A percentile compares a stretch with the other conserved stretches of the same genome.
Evolutionary conservation across 176 grass and related monocot species (phyloP).

Genomic region (Cenchrus fungigraminus): DNA sequence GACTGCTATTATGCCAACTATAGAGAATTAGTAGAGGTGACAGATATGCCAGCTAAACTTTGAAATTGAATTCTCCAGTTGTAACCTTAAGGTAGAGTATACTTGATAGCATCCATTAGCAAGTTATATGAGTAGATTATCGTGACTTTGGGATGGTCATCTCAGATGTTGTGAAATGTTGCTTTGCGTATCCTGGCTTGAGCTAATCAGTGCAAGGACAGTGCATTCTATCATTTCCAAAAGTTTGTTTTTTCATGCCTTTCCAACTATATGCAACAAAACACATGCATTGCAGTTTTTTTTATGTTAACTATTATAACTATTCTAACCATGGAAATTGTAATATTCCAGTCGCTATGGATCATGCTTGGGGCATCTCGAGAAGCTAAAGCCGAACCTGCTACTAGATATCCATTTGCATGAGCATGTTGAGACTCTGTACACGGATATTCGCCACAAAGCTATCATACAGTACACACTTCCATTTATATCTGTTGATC

Average conservation of each 20-base stretch:
- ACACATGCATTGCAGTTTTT: neutral
- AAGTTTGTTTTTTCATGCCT: neutral
- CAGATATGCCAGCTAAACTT: neutral
- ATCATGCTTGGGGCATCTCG: constrained; percentile 72
- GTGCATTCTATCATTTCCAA: neutral
- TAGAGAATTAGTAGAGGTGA: neutral
- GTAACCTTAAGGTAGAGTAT: neutral
- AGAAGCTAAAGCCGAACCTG: constrained; percentile 80
- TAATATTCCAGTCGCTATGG: constrained; percentile 59
- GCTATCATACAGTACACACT: constrained; percentile 93
- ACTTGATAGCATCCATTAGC: neutral
- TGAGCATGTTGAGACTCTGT: constrained; percentile 64
- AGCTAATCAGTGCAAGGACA: neutral
- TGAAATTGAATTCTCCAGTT: neutral
- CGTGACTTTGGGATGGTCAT: neutral
- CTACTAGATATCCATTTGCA: constrained; percentile 76
- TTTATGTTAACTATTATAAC: neutral
- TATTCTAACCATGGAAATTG: constrained; percentile 35
- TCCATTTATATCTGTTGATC: constrained; percentile 96
- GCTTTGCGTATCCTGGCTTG: neutral
- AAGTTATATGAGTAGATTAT: neutral
- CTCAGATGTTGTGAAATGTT: neutral
- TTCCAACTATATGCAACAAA: neutral
- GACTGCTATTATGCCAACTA: neutral
- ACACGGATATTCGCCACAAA: constrained; percentile 79